Percentiles rank a stretch among this genome's conserved stretches.
Evolutionary conservation across 345 rosid genomes (phyloP).

Genomic region (Salix koriyanagi): DNA sequence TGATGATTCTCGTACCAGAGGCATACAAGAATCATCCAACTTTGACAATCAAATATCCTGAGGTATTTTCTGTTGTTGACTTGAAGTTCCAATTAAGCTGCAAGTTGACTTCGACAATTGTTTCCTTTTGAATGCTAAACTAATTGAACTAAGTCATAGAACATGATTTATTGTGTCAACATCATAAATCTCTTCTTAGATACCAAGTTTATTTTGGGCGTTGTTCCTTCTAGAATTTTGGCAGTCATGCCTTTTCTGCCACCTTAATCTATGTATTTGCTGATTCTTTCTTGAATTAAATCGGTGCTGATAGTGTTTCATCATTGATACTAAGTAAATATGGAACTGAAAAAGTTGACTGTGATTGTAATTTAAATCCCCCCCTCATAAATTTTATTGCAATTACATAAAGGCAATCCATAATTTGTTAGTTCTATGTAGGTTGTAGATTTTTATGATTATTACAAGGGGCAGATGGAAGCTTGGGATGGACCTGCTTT

Average conservation of each 20-base stretch:
- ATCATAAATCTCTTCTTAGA: background rate
- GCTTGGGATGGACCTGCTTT: conserved; percentile 99
- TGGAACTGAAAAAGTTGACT: background rate
- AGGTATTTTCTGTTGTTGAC: conserved; percentile 40
- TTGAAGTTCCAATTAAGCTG: background rate
- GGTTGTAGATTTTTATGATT: conserved; percentile 91
- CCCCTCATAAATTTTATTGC: conserved; percentile 2
- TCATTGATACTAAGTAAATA: background rate
- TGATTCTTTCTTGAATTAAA: background rate
- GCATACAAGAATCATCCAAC: conserved; percentile 98
- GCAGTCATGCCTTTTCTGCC: background rate
- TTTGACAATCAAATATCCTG: conserved; percentile 74
- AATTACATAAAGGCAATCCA: conserved; percentile 6
- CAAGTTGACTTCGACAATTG: background rate
- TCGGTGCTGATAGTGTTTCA: background rate
- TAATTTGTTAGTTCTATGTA: conserved; percentile 22
- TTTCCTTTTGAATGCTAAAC: background rate
- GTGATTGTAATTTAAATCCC: background rate
- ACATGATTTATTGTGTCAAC: background rate
- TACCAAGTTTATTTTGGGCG: background rate
- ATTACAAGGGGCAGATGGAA: conserved; percentile 99
- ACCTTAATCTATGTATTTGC: background rate
- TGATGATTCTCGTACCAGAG: conserved; percentile 99
- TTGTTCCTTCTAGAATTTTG: background rate
- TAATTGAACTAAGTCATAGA: conserved; percentile 4